Evolutionary conservation across 352 stramenopile species (phyloP), one percentile per base, ranked within the genome.

Genomic region (Pythium pyrilobum): DNA sequence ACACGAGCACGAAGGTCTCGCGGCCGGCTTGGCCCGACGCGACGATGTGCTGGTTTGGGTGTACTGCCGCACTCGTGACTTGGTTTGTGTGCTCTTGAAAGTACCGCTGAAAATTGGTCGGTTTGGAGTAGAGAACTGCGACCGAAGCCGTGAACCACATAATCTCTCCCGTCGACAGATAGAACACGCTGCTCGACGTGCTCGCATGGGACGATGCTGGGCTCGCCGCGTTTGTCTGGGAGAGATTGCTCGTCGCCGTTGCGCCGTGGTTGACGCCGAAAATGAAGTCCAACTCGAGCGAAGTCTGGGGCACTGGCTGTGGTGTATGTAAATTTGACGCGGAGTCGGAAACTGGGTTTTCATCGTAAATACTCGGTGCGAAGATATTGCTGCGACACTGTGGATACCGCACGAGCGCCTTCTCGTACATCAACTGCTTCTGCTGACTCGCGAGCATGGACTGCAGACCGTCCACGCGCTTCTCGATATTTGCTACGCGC

Each of bases 381-480:
- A 87, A 87, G 2, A 89, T 52, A 37, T 84, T 85, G 53, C 74
- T 87, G 50, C 79, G 60, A 31, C 79, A 87, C 40, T 87, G 76
- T 5, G 79, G 74, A 57, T 82, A 87, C 38, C 66, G 67, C 23
- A 85, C 68, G 24, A 87, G 39, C 15, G 79, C 75, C 38, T 69
- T 63, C 28, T 87, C 79, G 39, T 87, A 85, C 68, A 82, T 78
- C 8, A 67, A 57, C 36, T 87, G 76, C 37, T 80, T 84, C 31
- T 87, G 74, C 46, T 86, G 71, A 20, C 59, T 65, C 1, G 75
- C 58, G 21, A 80, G 51, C 28, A 81, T 47, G 18, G 67, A 48
- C 25, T 80, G 66, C 16, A 76, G 46, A 0, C 61, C 69, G 21
- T 81, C 68, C 13, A 46, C 43, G n/a, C 71, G 69, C 51, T 87